Base-by-base conservation (phyloP, 352 stramenopile species). In the Globisporangium camurandrum region DNA sequence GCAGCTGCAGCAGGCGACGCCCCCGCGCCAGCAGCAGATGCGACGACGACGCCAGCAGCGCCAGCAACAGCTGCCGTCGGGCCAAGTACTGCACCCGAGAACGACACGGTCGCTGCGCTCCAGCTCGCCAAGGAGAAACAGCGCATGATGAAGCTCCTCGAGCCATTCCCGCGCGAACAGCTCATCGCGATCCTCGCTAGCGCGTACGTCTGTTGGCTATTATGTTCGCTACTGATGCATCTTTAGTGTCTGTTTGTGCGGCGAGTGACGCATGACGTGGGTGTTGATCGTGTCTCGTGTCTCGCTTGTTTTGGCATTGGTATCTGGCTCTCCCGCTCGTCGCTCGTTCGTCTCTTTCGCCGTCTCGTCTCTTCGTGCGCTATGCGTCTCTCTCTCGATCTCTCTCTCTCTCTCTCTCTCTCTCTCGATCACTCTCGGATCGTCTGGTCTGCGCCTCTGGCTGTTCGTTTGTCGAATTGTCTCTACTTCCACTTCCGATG, bases 171-270 rank as follows among this genome's bases (percentile, higher is more conserved):
- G 41, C 59, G 69, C 40, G 69, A 86, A 31, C 70, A 88, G 54
- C 52, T 90, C 36, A 34, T 84, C 34, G 71, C 78, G 59, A 86
- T 88, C 49, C 57, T 90, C 48, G 57, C 73, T 30, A 71, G 60
- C 46, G 79, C 76, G 79, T 90, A 88, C 57, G 70, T 69, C 19
- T 28, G 30, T 34, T 34, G 19, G 43, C 40, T 19, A 24, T 43
- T 36, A 55, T 20, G 34, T 30, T 57, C 9, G 33, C 1, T 12
- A 39, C 19, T n/a, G 33, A 39, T 40, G 14, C n/a, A 38, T 23
- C 31, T 31, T 46, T 33, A 56, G 8, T 40, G 31, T 54, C 28
- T 19, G 47, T 45, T 7, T 48, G 9, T 50, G 20, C 42, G 54
- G 30, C n/a, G n/a, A n/a, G n/a, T n/a, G n/a, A n/a, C n/a, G n/a